Evolutionary conservation across 179 eudicot genomes (phyloP).

Genomic region (Beta macrorhiza): DNA sequence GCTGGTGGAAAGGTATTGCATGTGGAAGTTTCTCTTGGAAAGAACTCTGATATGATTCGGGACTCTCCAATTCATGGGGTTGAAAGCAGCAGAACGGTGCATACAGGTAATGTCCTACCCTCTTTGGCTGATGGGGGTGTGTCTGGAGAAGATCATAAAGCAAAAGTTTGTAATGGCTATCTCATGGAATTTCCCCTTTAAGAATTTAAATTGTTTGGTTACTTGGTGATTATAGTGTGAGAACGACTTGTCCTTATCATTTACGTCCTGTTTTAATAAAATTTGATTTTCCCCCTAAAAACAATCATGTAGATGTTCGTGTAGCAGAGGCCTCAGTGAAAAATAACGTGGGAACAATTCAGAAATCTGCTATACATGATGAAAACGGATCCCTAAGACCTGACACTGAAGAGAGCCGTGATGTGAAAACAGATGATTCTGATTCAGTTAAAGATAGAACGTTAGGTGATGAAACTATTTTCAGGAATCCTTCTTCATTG

Average conservation of each 20-base stretch:
- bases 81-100: slow-evolving; percentile 13
- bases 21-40: slow-evolving; percentile 22
- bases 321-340: slow-evolving; percentile 20
- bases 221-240: not conserved
- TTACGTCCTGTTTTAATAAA: not conserved
- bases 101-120: slow-evolving; percentile 1
- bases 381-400: slow-evolving; percentile 16
- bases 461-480: slow-evolving; percentile 22
- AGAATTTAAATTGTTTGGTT: not conserved
- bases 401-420: slow-evolving; percentile 22
- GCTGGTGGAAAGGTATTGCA: slow-evolving; percentile 21
- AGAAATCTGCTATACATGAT: slow-evolving; percentile 19
- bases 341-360: not conserved
- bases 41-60: slow-evolving; percentile 16
- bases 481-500: slow-evolving; percentile 23
- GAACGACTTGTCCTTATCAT: not conserved
- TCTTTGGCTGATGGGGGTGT: slow-evolving; percentile 22
- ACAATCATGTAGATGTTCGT: slow-evolving; percentile 11
- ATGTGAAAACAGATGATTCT: slow-evolving; percentile 21
- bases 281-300: not conserved
- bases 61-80: slow-evolving; percentile 20
- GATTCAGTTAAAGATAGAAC: slow-evolving; percentile 18
- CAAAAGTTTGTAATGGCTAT: slow-evolving; percentile 14
- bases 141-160: not conserved
- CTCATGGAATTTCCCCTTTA: not conserved